Evolutionary conservation across 495 filamentous ascomycete species (phyloP).

Genomic region (Aspergillus wentii): DNA sequence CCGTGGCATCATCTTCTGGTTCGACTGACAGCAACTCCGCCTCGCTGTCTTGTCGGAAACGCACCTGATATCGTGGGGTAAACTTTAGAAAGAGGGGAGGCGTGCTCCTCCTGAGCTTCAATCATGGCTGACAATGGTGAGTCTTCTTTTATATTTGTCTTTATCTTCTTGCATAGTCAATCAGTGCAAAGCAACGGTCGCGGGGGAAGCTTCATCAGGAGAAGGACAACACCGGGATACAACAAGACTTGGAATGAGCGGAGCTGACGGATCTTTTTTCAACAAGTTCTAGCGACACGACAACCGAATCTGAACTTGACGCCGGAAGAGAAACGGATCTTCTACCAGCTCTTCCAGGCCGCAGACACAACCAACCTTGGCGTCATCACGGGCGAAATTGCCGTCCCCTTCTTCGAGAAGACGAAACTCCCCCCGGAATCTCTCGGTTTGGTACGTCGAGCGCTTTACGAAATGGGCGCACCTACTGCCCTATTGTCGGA

Average conservation of each 20-base stretch:
- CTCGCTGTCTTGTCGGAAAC: neutral
- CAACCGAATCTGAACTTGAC: slow-evolving; percentile 79
- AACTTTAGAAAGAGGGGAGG: slow-evolving; percentile 23
- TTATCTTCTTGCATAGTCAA: neutral
- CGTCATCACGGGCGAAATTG: slow-evolving; percentile 93
- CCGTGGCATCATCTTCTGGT: no score
- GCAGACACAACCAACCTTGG: slow-evolving; percentile 86
- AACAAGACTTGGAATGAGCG: slow-evolving; percentile 10
- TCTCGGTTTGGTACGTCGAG: slow-evolving; percentile 73
- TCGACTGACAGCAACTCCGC: neutral
- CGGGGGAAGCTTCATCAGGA: slow-evolving; percentile 21
- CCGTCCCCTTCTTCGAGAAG: slow-evolving; percentile 97
- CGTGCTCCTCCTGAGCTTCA: slow-evolving; percentile 28
- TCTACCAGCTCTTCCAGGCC: slow-evolving; percentile 82
- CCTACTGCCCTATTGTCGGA: neutral
- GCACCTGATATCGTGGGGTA: slow-evolving; percentile 1
- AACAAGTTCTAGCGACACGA: slow-evolving; percentile 22
- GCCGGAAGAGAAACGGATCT: slow-evolving; percentile 86
- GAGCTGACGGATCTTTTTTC: slow-evolving; percentile 22
- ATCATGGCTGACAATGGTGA: slow-evolving; percentile 39
- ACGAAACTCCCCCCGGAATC: slow-evolving; percentile 78
- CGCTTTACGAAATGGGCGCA: neutral
- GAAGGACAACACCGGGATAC: slow-evolving; percentile 9
- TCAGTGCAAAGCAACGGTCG: slow-evolving; percentile 1
- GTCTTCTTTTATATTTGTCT: slow-evolving; percentile 5